phyloP scores from a whole-genome alignment of 148 eudicot genomes.

The Pharnaceum exiguum region DNA sequence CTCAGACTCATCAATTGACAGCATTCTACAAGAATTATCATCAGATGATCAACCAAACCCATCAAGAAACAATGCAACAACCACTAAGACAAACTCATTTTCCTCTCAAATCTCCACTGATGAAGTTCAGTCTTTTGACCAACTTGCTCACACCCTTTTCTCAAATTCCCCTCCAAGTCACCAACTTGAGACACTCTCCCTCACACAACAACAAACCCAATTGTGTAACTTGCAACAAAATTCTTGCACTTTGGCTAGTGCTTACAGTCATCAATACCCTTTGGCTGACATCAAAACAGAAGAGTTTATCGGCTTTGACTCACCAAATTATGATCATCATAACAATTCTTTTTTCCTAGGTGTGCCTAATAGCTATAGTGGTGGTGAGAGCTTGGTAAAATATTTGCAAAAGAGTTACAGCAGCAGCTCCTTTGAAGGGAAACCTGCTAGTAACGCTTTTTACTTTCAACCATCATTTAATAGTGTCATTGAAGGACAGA shows the following conservation, averaged over 20 bases:
- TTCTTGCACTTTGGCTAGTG: conserved; percentile 17
- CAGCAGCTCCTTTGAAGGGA: conserved; percentile 47
- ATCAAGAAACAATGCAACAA: neutral
- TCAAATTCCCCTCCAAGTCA: conserved; percentile 66
- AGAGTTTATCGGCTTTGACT: conserved; percentile 44
- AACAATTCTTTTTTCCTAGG: conserved; percentile 13
- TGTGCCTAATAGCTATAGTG: conserved; percentile 20
- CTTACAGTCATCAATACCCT: conserved; percentile 28
- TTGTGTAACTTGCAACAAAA: conserved; percentile 31
- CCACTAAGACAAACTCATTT: neutral
- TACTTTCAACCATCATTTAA: conserved; percentile 47
- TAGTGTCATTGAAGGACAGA: conserved; percentile 27
- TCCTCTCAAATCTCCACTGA: conserved; percentile 19
- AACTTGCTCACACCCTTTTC: conserved; percentile 38
- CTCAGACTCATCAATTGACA: conserved; percentile 50
- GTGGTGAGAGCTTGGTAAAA: conserved; percentile 33
- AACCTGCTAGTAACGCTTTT: conserved; percentile 24
- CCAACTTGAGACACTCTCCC: conserved; percentile 42
- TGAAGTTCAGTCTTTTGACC: conserved; percentile 36
- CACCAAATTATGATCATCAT: conserved; percentile 5
- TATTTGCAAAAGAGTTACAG: conserved; percentile 70
- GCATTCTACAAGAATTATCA: conserved; percentile 36
- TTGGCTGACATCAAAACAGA: conserved; percentile 59
- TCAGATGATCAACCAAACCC: conserved; percentile 19
- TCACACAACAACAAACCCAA: conserved; percentile 31